Evolutionary conservation across 163 green algal species (phyloP).

Genomic region (Prototheca wickerhamii): DNA sequence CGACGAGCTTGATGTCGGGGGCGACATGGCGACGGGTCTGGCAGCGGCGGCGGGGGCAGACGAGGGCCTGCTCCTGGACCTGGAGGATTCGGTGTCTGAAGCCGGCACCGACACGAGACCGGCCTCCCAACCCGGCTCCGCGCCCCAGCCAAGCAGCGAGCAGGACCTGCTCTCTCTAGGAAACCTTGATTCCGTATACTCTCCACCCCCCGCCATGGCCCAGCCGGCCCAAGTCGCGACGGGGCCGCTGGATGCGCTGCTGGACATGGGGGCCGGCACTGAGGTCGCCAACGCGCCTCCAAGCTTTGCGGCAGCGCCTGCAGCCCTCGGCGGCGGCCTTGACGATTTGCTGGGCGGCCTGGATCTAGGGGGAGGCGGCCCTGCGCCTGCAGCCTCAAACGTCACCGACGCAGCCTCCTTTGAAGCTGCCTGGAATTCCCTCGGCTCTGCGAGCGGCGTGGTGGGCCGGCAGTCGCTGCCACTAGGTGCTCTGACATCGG

Average conservation of each 20-base stretch:
- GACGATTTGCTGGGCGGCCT: slow-evolving; percentile 2
- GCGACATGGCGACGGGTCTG: not conserved
- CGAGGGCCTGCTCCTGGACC: not conserved
- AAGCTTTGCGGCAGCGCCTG: not conserved
- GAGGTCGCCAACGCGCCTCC: too few relatives aligned
- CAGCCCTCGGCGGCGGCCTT: not conserved
- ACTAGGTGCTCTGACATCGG: slow-evolving; percentile 23
- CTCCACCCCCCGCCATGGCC: too few relatives aligned
- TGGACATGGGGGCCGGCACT: too few relatives aligned
- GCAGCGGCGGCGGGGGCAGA: not conserved
- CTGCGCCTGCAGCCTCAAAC: slow-evolving; percentile 13
- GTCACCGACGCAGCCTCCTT: not conserved
- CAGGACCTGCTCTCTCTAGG: not conserved
- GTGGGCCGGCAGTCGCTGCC: not conserved
- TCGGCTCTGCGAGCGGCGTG: not conserved
- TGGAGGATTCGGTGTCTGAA: not conserved
- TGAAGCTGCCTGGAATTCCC: not conserved
- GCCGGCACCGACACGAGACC: not conserved
- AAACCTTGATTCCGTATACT: too few relatives aligned
- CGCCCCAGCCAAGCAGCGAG: slow-evolving; percentile 19
- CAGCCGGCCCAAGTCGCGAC: too few relatives aligned
- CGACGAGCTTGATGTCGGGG: too few relatives aligned
- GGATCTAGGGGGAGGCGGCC: slow-evolving; percentile 1
- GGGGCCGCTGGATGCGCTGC: too few relatives aligned
- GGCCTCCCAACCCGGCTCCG: not conserved